These are phyloP conservation scores for Henckelia pumila DNA, from an alignment of 257 asterid species.

Conservation along the genomic window DNA sequence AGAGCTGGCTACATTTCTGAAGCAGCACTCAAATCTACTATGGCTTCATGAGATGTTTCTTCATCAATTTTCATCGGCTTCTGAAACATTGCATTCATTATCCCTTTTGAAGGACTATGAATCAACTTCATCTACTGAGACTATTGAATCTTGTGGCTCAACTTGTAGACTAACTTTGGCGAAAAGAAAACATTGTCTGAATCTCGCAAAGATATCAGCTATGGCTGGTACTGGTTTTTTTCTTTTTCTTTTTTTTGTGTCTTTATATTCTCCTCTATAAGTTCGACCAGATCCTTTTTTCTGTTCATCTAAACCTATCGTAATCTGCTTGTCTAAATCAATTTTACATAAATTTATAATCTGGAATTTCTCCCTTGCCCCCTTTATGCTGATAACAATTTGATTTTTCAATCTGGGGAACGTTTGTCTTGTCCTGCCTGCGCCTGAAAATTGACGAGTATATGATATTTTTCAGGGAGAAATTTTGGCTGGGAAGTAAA, in stretches of 20 bases:
- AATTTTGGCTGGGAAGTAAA: constrained; percentile 49
- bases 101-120: constrained; percentile 61
- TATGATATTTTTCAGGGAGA: constrained; percentile 49
- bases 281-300: constrained; percentile 25
- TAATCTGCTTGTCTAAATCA: constrained; percentile 8
- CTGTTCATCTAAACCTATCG: constrained; percentile 7
- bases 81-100: constrained; percentile 73
- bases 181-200: constrained; percentile 68
- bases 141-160: constrained; percentile 32
- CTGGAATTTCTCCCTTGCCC: not conserved
- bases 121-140: constrained; percentile 39
- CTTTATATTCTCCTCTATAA: constrained; percentile 1
- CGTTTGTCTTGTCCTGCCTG: constrained; percentile 16
- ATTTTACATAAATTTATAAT: constrained; percentile 15
- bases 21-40: constrained; percentile 67
- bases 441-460: constrained; percentile 21
- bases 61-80: constrained; percentile 80
- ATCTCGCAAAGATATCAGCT: constrained; percentile 86
- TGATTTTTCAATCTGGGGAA: not conserved
- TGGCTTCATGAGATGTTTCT: constrained; percentile 95
- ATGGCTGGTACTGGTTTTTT: constrained; percentile 62
- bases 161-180: constrained; percentile 44
- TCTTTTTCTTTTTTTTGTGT: constrained; percentile 1
- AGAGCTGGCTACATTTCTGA: constrained; percentile 66
- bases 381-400: constrained; percentile 9